Percentiles rank a stretch among this genome's conserved stretches.
phyloP scores from a whole-genome alignment of 208 protist genomes.

The Sergeia podlipaevii region DNA sequence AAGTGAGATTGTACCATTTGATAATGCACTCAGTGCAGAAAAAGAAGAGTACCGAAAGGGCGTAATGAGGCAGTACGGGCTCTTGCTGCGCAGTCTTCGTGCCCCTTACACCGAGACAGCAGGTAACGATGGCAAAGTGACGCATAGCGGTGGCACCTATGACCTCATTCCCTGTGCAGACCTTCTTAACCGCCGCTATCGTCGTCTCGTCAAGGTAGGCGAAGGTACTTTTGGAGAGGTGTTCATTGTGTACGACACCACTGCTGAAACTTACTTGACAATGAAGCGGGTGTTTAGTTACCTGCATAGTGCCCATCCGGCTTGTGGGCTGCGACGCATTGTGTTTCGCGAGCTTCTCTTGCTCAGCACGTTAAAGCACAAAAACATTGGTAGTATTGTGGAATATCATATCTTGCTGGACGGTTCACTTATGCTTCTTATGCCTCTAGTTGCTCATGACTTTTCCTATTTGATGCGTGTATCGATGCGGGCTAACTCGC shows the following conservation, averaged over 20 bases:
- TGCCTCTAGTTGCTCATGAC: constrained; percentile 77
- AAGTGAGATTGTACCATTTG: too few species aligned
- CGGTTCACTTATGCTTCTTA: constrained; percentile 62
- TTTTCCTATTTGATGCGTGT: constrained; percentile 53
- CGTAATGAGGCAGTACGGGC: constrained; percentile 8
- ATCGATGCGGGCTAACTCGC: constrained; percentile 4
- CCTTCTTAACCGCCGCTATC: constrained; percentile 48
- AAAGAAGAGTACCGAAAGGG: constrained; percentile 7
- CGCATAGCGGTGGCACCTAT: neutral
- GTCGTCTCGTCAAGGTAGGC: constrained; percentile 69
- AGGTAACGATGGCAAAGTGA: neutral
- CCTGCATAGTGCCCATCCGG: constrained; percentile 32
- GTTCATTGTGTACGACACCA: constrained; percentile 79
- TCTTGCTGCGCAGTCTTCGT: too few species aligned
- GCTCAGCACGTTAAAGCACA: constrained; percentile 62
- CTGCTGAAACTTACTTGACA: constrained; percentile 54
- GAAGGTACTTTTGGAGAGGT: constrained; percentile 87
- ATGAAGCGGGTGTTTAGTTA: constrained; percentile 82
- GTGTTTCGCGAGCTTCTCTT: constrained; percentile 73
- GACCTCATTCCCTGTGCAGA: constrained; percentile 3
- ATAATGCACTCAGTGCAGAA: constrained; percentile 5
- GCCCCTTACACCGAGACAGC: too few species aligned
- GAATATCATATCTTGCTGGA: constrained; percentile 73
- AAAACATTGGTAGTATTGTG: constrained; percentile 57
- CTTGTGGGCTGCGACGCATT: constrained; percentile 65